phyloP scores from a whole-genome alignment of 2,329 filamentous ascomycete species.

The Penicillium sclerotigenum region DNA sequence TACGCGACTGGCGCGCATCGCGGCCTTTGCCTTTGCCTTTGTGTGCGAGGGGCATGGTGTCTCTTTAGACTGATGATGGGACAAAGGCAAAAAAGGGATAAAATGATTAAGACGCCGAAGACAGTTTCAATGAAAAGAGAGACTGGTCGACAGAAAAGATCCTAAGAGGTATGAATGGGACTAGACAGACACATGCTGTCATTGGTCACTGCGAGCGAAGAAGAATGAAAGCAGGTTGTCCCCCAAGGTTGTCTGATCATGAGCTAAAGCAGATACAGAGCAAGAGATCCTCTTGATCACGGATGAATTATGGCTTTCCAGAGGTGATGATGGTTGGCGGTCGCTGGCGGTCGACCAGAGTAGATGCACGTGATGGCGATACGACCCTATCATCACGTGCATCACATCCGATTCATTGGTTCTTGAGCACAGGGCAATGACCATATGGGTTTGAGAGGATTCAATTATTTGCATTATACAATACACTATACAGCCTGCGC shows the following conservation, averaged over 20 bases:
- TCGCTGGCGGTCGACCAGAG: not conserved
- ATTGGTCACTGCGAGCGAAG: not conserved
- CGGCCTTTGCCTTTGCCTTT: slow-evolving; percentile 55
- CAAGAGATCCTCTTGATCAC: not conserved
- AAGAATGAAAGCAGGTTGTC: not conserved
- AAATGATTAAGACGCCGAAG: not conserved
- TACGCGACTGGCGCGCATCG: slow-evolving; percentile 54
- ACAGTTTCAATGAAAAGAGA: slow-evolving; percentile 1
- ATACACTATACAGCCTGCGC: not conserved
- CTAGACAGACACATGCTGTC: slow-evolving; percentile 19
- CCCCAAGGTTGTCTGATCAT: not conserved
- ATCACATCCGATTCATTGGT: not conserved
- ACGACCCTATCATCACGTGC: slow-evolving; percentile 1
- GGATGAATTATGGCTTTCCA: not conserved
- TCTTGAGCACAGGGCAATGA: not conserved
- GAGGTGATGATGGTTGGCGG: not conserved
- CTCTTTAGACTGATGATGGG: not conserved
- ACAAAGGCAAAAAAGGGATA: not conserved
- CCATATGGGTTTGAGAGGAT: not conserved
- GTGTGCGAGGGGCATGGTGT: slow-evolving; percentile 44
- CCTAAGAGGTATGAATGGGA: slow-evolving; percentile 8
- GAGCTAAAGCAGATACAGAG: not conserved
- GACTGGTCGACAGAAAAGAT: slow-evolving; percentile 6
- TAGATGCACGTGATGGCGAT: slow-evolving; percentile 8
- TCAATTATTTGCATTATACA: not conserved